Conservation (phyloP, 768 basidiomycete genomes). For the Panaeolus papilionaceus region DNA sequence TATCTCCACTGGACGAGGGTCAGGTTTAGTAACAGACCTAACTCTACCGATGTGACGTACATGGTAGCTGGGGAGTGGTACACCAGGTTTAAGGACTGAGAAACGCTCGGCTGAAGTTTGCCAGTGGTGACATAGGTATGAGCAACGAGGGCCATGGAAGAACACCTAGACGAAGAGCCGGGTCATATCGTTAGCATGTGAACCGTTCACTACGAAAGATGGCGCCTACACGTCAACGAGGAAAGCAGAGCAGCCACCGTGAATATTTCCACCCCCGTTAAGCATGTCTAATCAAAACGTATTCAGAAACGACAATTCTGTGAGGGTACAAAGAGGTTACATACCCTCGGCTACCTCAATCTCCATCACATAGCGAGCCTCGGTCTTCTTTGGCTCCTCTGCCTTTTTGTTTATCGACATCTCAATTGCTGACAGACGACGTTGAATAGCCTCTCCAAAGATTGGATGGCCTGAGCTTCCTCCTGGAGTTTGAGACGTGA, state of each 20-base stretch:
- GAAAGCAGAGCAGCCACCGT: constrained; percentile 60
- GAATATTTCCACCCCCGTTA: constrained; percentile 49
- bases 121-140: constrained; percentile 33
- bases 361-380: constrained; percentile 53
- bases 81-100: constrained; percentile 57
- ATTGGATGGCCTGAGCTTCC: constrained; percentile 20
- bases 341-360: constrained; percentile 43
- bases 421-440: constrained; percentile 41
- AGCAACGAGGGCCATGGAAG: constrained; percentile 50
- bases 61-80: constrained; percentile 63
- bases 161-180: constrained; percentile 43
- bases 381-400: constrained; percentile 50
- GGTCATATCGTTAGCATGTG: background rate
- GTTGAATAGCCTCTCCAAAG: constrained; percentile 30
- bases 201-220: background rate
- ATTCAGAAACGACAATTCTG: background rate
- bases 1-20: constrained; percentile 47
- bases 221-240: constrained; percentile 55
- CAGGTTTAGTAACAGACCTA: background rate
- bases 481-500: constrained; percentile 18
- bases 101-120: constrained; percentile 41
- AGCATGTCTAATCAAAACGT: constrained; percentile 51
- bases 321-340: background rate
- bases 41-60: constrained; percentile 36
- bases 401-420: constrained; percentile 48